Percentiles rank a stretch among this genome's conserved stretches.
These are phyloP conservation scores for Clavariopsis aquatica DNA, from an alignment of 495 filamentous ascomycete species.

Conservation along the genomic window DNA sequence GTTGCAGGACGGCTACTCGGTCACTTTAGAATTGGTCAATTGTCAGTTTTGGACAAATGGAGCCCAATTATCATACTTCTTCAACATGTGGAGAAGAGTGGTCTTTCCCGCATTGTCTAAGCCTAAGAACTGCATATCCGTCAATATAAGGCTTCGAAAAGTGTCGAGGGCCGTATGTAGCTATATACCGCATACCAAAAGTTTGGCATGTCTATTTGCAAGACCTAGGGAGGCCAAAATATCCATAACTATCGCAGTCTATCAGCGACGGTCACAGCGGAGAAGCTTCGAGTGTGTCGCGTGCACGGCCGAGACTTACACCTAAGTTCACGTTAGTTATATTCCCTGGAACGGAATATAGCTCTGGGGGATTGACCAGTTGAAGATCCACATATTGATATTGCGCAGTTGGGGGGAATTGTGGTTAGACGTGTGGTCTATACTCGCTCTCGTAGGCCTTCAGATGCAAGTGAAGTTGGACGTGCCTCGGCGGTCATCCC, in stretches of 20 bases:
- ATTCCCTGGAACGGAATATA: conserved; percentile 18
- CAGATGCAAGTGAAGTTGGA: background rate
- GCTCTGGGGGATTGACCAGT: conserved; percentile 74
- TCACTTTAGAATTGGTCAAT: conserved; percentile 61
- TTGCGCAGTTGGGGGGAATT: background rate
- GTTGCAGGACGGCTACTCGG: conserved; percentile 89
- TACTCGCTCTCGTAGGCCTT: too few relatives aligned
- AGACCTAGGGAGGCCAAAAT: conserved; percentile 86
- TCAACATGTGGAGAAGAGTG: conserved; percentile 82
- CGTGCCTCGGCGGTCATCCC: too few relatives aligned
- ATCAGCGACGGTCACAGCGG: conserved; percentile 15
- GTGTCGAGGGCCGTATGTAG: too few relatives aligned
- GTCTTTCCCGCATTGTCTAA: conserved; percentile 99
- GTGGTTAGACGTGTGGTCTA: background rate
- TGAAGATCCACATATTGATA: conserved; percentile 84
- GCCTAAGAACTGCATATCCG: conserved; percentile 67
- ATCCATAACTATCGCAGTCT: conserved; percentile 73
- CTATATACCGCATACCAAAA: conserved; percentile 4
- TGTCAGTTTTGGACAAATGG: conserved; percentile 59
- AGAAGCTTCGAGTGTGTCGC: background rate
- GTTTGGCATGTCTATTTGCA: conserved; percentile 67
- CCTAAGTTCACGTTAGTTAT: conserved; percentile 8
- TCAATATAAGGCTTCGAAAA: conserved; percentile 49
- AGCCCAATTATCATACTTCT: conserved; percentile 2
- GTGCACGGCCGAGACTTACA: conserved; percentile 20